Evolutionary conservation across 257 asterid genomes (phyloP).

Genomic region (Solanum clarkiae): DNA sequence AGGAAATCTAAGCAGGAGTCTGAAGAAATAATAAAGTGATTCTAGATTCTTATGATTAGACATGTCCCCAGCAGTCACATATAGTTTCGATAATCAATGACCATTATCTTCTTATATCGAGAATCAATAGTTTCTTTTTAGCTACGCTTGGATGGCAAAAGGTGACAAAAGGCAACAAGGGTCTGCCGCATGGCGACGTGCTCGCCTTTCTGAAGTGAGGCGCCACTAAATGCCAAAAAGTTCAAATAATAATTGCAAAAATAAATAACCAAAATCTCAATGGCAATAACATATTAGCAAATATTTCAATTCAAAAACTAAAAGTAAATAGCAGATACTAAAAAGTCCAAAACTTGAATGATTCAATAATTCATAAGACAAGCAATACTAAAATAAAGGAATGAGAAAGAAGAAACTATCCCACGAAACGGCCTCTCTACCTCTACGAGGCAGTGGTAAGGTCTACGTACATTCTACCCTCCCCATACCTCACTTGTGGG

Average conservation of each 20-base stretch:
- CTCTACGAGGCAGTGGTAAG: no score
- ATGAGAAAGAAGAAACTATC: not conserved
- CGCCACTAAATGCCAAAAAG: not conserved
- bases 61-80: not conserved
- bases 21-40: not conserved
- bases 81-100: not conserved
- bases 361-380: not conserved
- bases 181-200: not conserved
- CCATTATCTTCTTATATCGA: not conserved
- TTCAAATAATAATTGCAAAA: not conserved
- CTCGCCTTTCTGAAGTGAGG: not conserved
- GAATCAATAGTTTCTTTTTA: not conserved
- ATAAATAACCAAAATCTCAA: not conserved
- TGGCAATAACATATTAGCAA: not conserved
- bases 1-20: not conserved
- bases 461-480: no score
- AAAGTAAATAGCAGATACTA: not conserved
- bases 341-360: not conserved
- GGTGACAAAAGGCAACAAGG: not conserved
- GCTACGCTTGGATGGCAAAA: not conserved
- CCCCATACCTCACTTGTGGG: no score
- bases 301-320: not conserved
- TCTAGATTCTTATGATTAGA: not conserved
- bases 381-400: not conserved
- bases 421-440: no score